These are phyloP conservation scores for Akanthomyces uredinophilus DNA, from an alignment of 2,329 filamentous ascomycete genomes.

Conservation along the genomic window DNA sequence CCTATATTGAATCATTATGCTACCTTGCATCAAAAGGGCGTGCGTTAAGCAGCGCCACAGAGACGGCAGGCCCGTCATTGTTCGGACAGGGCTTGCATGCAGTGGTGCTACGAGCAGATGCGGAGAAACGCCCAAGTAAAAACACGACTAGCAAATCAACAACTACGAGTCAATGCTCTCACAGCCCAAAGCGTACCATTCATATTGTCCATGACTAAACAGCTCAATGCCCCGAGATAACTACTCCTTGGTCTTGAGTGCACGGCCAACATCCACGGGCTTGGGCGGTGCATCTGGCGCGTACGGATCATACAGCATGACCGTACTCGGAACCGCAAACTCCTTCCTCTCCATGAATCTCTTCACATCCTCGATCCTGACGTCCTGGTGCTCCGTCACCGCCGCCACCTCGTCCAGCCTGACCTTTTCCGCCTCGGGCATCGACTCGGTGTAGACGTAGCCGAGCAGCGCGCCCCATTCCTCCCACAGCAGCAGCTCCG, in stretches of 20 bases:
- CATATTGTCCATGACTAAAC: not conserved
- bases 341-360: not conserved
- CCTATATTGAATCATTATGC: not conserved
- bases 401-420: not conserved
- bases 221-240: too few species aligned
- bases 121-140: too few species aligned
- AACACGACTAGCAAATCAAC: too few species aligned
- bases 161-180: too few species aligned
- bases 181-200: not conserved
- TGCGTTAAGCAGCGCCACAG: too few species aligned
- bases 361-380: not conserved
- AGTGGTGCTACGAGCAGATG: not conserved
- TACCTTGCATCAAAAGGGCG: too few species aligned
- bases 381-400: not conserved
- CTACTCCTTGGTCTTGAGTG: not conserved
- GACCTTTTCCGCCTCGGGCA: not conserved
- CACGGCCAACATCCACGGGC: not conserved
- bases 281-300: not conserved
- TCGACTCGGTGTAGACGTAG: not conserved
- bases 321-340: not conserved
- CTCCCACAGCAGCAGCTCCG: slow-evolving; percentile 11
- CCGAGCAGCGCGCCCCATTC: not conserved
- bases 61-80: too few species aligned
- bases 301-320: slow-evolving; percentile 5
- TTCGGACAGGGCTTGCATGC: too few species aligned